Evolutionary conservation across 805 yeast species (phyloP), one percentile per base, ranked within the genome.

Genomic region (Candida glaebosa): DNA sequence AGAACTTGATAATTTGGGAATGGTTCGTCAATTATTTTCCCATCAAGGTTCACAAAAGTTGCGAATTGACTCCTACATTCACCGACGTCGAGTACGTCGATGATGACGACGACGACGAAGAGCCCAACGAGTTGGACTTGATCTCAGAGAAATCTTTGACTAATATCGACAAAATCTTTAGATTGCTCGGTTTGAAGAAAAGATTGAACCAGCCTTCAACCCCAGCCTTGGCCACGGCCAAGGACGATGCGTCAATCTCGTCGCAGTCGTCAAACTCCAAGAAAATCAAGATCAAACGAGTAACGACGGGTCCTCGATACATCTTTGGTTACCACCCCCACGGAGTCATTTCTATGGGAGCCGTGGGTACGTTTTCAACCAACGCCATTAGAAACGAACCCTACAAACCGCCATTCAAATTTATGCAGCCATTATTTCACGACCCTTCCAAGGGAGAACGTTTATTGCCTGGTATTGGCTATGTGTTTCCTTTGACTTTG

Each of bases 271-370:
- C 17, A 5, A 15, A 45, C 42, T 42, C 38, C 54, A 31, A 28
- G 10, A 34, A 44, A 14, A 47, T 47, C 14, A 52, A 49, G 32
- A 49, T 40, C 38, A 60, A 59, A 38, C 52, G 54, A 33, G 62
- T 69, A 1, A 54, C 73, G 37, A 63, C 79, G 3, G 91, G 88
- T 0, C 90, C 87, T 2, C 67, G 84, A 28, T 91, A 93, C 60
- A 78, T 91, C 2, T 91, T 91, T 63, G 95, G 96, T 0, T 83
- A 87, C 55, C 97, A 90, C 61, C 99, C 99, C 0, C 99, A 93
- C 60, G 99, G 99, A 0, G 90, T 91, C 12, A 89, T 90, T 9
- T 86, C 96, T 1, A 74, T 90, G 76, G 96, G 97, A 2, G 90
- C 84, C 1, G 81, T 90, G 58, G 96, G 96, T 1, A 81, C 83